These are phyloP conservation scores for Trichoderma gamsii DNA, from an alignment of 495 filamentous ascomycete genomes.

Conservation along the genomic window DNA sequence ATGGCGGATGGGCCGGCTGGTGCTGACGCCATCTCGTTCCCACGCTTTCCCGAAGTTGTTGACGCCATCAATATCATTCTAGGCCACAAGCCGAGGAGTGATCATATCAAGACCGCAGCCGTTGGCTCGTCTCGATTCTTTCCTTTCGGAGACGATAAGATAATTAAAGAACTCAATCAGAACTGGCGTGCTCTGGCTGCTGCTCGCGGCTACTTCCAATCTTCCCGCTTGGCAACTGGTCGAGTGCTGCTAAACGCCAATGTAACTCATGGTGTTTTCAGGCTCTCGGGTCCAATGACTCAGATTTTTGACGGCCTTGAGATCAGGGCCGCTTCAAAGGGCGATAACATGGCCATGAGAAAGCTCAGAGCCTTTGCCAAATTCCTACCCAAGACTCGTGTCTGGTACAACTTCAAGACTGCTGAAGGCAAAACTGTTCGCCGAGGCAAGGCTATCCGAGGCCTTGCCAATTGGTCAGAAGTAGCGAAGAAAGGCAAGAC, in stretches of 20 bases:
- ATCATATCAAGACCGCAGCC: conserved; percentile 23
- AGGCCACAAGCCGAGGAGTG: conserved; percentile 33
- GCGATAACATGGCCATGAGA: neutral
- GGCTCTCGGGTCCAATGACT: conserved; percentile 22
- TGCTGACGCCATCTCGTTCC: conserved; percentile 33
- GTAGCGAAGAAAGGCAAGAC: conserved; percentile 13
- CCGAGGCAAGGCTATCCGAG: conserved; percentile 40
- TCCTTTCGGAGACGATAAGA: conserved; percentile 25
- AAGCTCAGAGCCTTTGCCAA: conserved; percentile 25
- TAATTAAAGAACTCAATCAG: conserved; percentile 24
- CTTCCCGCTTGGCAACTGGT: conserved; percentile 58
- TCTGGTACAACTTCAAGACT: conserved; percentile 34
- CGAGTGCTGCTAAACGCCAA: conserved; percentile 59
- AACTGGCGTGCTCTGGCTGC: conserved; percentile 37
- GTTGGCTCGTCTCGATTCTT: conserved; percentile 42
- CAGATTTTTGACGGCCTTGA: conserved; percentile 21
- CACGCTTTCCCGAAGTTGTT: conserved; percentile 33
- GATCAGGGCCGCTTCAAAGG: neutral
- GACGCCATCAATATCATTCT: conserved; percentile 48
- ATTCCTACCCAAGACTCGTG: conserved; percentile 42
- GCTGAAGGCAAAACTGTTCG: conserved; percentile 30
- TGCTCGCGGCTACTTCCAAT: conserved; percentile 62
- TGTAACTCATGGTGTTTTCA: conserved; percentile 44
- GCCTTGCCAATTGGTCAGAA: conserved; percentile 34
- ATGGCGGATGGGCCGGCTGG: conserved; percentile 28